phyloP scores from a whole-genome alignment of 495 filamentous ascomycete species.

The Xeromyces bisporus region DNA sequence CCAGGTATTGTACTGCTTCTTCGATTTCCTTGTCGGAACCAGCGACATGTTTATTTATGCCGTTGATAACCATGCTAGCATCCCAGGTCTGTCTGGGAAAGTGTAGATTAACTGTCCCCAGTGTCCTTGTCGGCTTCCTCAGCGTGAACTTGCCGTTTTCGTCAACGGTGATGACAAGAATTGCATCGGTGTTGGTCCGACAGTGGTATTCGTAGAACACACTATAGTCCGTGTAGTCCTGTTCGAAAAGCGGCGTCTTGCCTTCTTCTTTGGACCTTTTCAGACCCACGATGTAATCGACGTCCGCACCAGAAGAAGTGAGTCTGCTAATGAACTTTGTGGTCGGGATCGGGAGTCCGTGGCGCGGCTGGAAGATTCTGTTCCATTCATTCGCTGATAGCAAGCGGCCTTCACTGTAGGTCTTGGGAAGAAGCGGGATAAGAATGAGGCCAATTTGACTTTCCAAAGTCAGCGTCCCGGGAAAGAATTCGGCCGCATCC shows the following conservation, averaged over 20 bases:
- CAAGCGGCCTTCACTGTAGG: conserved; percentile 1
- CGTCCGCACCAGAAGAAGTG: conserved; percentile 20
- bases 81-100: conserved; percentile 32
- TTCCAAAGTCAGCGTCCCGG: conserved; percentile 17
- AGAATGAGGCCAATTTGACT: conserved; percentile 22
- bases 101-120: conserved; percentile 22
- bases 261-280: conserved; percentile 10
- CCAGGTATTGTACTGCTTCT: conserved; percentile 11
- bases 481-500: conserved; percentile 13
- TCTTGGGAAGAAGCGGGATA: conserved; percentile 10
- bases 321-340: conserved; percentile 17
- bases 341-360: conserved; percentile 5
- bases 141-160: conserved; percentile 14
- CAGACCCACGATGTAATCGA: conserved; percentile 21
- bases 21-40: conserved; percentile 7
- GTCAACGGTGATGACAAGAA: conserved; percentile 35
- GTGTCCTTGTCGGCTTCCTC: conserved; percentile 3
- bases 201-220: conserved; percentile 39
- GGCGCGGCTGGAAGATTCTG: conserved; percentile 9
- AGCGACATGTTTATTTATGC: conserved; percentile 3
- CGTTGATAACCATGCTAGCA: conserved; percentile 16
- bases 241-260: conserved; percentile 16
- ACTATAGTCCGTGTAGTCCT: conserved; percentile 8
- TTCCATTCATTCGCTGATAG: conserved; percentile 12
- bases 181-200: conserved; percentile 5